These are phyloP conservation scores for Scheffersomyces illinoinensis DNA, from an alignment of 1,139 yeast genomes.

Conservation along the genomic window DNA sequence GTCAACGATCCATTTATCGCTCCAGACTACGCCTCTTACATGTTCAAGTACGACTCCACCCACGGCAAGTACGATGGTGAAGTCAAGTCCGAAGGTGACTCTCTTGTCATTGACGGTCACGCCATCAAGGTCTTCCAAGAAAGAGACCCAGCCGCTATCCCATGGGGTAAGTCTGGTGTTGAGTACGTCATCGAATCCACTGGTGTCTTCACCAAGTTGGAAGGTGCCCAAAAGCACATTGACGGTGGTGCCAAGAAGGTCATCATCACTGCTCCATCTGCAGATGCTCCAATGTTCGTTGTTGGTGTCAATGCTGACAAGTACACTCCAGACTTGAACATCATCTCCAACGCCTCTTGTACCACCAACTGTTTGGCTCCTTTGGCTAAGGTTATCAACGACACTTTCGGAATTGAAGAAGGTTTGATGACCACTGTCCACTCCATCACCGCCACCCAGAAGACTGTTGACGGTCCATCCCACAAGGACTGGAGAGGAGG, in stretches of 20 bases:
- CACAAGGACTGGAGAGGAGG: constrained; percentile 97
- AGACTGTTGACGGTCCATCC: constrained; percentile 90
- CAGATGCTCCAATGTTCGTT: constrained; percentile 89
- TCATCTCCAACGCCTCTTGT: constrained; percentile 85
- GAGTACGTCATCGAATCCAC: constrained; percentile 85
- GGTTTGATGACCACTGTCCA: constrained; percentile 91
- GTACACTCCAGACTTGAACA: constrained; percentile 69
- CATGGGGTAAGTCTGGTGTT: constrained; percentile 80
- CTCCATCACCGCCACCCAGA: constrained; percentile 89
- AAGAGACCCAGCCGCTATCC: constrained; percentile 75
- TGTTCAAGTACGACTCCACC: constrained; percentile 88
- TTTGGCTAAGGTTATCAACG: constrained; percentile 80
- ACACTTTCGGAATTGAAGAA: constrained; percentile 78
- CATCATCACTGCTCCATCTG: constrained; percentile 83
- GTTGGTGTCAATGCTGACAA: constrained; percentile 77
- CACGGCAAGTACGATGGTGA: constrained; percentile 77
- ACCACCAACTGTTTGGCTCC: constrained; percentile 92
- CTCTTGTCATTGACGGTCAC: constrained; percentile 67
- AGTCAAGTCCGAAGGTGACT: constrained; percentile 57
- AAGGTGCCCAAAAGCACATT: constrained; percentile 78
- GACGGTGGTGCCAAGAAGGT: constrained; percentile 90
- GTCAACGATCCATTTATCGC: constrained; percentile 84
- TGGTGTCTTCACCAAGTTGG: constrained; percentile 81
- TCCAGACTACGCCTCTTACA: constrained; percentile 81
- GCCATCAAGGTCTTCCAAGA: constrained; percentile 70